A percentile compares a stretch with the other conserved stretches of the same genome.
phyloP scores from a whole-genome alignment of 768 basidiomycete species.

The Xerocomellus chrysenteron region DNA sequence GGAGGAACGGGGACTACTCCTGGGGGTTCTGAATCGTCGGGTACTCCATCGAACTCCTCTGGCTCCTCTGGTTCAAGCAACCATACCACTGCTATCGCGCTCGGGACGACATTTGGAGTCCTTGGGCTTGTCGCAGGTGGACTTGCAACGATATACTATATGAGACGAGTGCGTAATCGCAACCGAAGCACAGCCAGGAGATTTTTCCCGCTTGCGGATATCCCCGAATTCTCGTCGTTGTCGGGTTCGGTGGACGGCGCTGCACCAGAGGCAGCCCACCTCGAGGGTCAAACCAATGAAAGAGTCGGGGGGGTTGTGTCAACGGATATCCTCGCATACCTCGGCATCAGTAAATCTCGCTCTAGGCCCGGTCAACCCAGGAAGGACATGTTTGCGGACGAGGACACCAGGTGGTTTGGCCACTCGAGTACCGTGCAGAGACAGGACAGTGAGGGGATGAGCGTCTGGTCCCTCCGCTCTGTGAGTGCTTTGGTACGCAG shows the following conservation, averaged over 20 bases:
- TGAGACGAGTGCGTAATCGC: slow-evolving; percentile 34
- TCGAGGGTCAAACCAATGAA: slow-evolving; percentile 4
- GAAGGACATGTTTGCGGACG: slow-evolving; percentile 76
- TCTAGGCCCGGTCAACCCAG: slow-evolving; percentile 32
- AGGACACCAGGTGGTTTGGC: slow-evolving; percentile 58
- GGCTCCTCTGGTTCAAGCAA: slow-evolving; percentile 19
- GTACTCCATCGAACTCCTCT: slow-evolving; percentile 17
- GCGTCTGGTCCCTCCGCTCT: slow-evolving; percentile 55
- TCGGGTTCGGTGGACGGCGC: slow-evolving; percentile 3
- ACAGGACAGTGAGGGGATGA: slow-evolving; percentile 42
- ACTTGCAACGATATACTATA: slow-evolving; percentile 43
- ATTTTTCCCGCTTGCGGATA: slow-evolving; percentile 24
- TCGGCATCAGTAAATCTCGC: slow-evolving; percentile 23
- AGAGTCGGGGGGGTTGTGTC: slow-evolving; percentile 1
- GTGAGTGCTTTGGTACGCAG: slow-evolving; percentile 30
- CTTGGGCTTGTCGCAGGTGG: slow-evolving; percentile 51
- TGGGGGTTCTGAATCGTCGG: neutral
- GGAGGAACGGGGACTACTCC: slow-evolving; percentile 8
- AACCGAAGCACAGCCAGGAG: neutral
- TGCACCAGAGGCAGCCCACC: slow-evolving; percentile 4
- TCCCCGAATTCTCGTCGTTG: slow-evolving; percentile 14
- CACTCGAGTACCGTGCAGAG: slow-evolving; percentile 24
- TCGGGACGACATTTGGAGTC: slow-evolving; percentile 63
- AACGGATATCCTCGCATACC: slow-evolving; percentile 17
- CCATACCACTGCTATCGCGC: slow-evolving; percentile 47